Evolutionary conservation across 106 monocot species (phyloP), one percentile per base, ranked within the genome.

Genomic region (Dendrobium nobile): DNA sequence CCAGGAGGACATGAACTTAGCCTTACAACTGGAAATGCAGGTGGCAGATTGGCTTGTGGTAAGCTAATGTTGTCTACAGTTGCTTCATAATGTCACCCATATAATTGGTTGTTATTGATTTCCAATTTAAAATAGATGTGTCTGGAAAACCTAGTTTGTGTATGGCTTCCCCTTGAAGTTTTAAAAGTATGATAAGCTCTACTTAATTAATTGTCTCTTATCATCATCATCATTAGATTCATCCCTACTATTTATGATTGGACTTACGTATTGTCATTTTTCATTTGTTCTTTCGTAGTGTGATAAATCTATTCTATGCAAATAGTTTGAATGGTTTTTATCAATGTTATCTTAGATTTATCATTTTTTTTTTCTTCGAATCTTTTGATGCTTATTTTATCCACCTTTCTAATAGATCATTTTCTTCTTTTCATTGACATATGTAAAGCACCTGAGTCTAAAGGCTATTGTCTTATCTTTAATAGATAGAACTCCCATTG

Each of bases 1-100:
- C 26, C 26, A 95, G 95, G 95, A 9, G 93, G 93, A 10, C 95
- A 95, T 84, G 95, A 95, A 77, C 95, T 95, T 82, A 95, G 95
- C 78, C 91, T 93, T 44, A 78, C 79, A 64, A 95, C 95, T 82
- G 95, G 95, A 78, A 95, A 95, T 85, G 95, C 95, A 73, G 95
- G 95, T 41, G 95, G 95, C 27, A 88, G 95, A 93, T 82, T 95
- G 75, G 95, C 95, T 76, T 95, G 95, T 76, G 95, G 95, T 95
- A 91, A 78, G 88, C 47, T 67, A 47, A 41, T 54, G 64, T 68
- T 47, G 70, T 22, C 6, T 73, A 79, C 19, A 9, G 20, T 55
- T 68, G 13, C 31, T 27, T 33, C 17, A 27, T 47, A 16, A 75
- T 45, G 9, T 10, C 19, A 11, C 4, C 27, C 4, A 9, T 74